Conservation (phyloP, 495 filamentous ascomycete genomes). For the Neurospora tetraspora region DNA sequence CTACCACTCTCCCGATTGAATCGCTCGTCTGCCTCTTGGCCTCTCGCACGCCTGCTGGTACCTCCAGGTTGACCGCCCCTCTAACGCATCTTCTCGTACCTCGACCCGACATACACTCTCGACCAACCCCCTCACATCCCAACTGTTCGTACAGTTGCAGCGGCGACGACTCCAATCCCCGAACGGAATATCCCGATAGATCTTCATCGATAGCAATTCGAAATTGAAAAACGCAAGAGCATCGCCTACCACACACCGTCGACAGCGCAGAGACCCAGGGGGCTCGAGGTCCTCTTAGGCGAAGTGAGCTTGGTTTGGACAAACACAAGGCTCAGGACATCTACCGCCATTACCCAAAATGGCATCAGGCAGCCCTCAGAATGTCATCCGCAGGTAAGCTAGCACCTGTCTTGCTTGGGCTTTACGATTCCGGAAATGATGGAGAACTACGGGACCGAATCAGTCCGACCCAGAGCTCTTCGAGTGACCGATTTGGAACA, state of each 20-base stretch:
- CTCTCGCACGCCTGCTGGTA: not conserved
- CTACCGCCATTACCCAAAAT: conserved; percentile 12
- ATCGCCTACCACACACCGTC: not conserved
- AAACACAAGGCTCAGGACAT: conserved; percentile 15
- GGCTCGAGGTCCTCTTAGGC: not conserved
- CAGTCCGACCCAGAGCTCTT: not conserved
- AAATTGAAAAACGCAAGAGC: not conserved
- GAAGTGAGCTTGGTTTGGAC: conserved; percentile 1
- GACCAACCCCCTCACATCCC: not conserved
- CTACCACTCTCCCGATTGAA: not conserved
- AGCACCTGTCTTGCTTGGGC: not conserved
- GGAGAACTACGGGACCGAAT: not conserved
- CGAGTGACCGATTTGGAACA: not conserved
- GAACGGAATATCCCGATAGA: not conserved
- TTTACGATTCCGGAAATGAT: not conserved
- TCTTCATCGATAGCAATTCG: not conserved
- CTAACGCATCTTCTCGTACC: not conserved
- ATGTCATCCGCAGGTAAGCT: conserved; percentile 27
- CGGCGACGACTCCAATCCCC: not conserved
- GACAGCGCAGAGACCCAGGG: not conserved
- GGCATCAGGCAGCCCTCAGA: conserved; percentile 3
- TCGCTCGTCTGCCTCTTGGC: not conserved
- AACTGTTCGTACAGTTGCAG: not conserved
- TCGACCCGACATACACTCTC: not conserved
- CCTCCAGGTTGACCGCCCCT: not conserved